These are phyloP conservation scores for Apophysomyces elegans DNA, from an alignment of 371 early-diverging fungal species.

Conservation along the genomic window DNA sequence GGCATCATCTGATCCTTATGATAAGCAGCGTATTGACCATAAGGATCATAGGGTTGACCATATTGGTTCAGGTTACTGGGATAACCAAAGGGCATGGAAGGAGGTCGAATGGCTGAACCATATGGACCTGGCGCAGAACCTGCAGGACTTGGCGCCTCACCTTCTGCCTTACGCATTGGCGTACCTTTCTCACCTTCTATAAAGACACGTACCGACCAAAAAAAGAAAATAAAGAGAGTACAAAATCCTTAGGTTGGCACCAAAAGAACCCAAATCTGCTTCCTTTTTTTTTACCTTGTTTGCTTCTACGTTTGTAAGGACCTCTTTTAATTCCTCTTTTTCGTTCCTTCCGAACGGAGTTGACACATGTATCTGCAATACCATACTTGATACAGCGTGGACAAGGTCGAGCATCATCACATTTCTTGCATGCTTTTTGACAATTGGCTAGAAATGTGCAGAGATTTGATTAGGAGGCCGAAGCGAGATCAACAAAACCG, in stretches of 20 bases:
- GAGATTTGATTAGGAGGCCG: not conserved
- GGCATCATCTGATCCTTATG: slow-evolving; percentile 43
- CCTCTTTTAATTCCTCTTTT: slow-evolving; percentile 86
- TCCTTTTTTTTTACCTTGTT: slow-evolving; percentile 28
- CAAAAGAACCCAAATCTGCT: not conserved
- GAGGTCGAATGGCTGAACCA: slow-evolving; percentile 14
- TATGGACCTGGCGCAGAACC: slow-evolving; percentile 24
- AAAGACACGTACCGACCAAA: not conserved
- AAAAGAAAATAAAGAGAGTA: not conserved
- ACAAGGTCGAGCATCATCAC: slow-evolving; percentile 89
- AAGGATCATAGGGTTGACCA: slow-evolving; percentile 49
- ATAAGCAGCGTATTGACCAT: slow-evolving; percentile 36
- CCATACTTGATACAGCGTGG: slow-evolving; percentile 81
- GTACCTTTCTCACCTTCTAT: slow-evolving; percentile 25
- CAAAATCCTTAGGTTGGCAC: too few relatives aligned
- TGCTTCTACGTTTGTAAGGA: slow-evolving; percentile 72
- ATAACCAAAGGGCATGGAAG: slow-evolving; percentile 45
- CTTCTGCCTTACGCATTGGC: slow-evolving; percentile 19
- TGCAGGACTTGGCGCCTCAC: slow-evolving; percentile 24
- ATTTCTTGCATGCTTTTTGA: slow-evolving; percentile 93
- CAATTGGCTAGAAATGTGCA: slow-evolving; percentile 68
- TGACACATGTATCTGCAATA: slow-evolving; percentile 72
- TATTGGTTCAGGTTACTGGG: slow-evolving; percentile 50
- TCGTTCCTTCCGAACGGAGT: slow-evolving; percentile 85
- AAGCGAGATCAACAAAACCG: slow-evolving; percentile 2